A percentile compares a stretch with the other conserved stretches of the same genome.
Evolutionary conservation across 495 filamentous ascomycete species (phyloP).

Genomic region (Neurospora sp.): DNA sequence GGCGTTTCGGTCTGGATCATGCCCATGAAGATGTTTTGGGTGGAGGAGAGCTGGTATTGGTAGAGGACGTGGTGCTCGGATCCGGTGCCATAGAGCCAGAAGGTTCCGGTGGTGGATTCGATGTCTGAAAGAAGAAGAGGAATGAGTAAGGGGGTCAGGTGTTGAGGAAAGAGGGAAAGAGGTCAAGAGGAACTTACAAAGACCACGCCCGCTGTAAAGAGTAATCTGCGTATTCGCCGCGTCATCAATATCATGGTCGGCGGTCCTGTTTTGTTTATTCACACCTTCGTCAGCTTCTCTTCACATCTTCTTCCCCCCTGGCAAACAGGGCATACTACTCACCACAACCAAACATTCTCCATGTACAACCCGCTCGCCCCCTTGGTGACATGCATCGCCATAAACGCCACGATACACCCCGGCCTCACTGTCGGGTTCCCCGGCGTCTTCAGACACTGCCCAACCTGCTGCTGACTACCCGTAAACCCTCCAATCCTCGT

Average conservation of each 20-base stretch:
- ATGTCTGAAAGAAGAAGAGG: slow-evolving; percentile 21
- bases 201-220: slow-evolving; percentile 58
- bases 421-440: slow-evolving; percentile 37
- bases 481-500: slow-evolving; percentile 69
- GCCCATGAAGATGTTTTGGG: slow-evolving; percentile 60
- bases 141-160: background rate
- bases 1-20: slow-evolving; percentile 81
- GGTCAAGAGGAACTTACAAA: slow-evolving; percentile 24
- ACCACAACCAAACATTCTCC: slow-evolving; percentile 85
- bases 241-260: slow-evolving; percentile 85
- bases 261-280: slow-evolving; percentile 35
- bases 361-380: slow-evolving; percentile 58
- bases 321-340: background rate
- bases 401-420: slow-evolving; percentile 62
- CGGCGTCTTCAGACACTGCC: slow-evolving; percentile 59
- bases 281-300: background rate
- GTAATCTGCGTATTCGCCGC: slow-evolving; percentile 53
- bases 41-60: slow-evolving; percentile 68
- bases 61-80: slow-evolving; percentile 72
- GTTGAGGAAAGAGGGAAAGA: background rate
- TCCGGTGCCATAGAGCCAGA: slow-evolving; percentile 57
- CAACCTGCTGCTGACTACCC: slow-evolving; percentile 65
- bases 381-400: slow-evolving; percentile 69
- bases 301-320: background rate
- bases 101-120: slow-evolving; percentile 42